Percentiles rank a stretch among this genome's conserved stretches.
These are phyloP conservation scores for Volvox carteri DNA, from an alignment of 163 green algal species.

Conservation along the genomic window DNA sequence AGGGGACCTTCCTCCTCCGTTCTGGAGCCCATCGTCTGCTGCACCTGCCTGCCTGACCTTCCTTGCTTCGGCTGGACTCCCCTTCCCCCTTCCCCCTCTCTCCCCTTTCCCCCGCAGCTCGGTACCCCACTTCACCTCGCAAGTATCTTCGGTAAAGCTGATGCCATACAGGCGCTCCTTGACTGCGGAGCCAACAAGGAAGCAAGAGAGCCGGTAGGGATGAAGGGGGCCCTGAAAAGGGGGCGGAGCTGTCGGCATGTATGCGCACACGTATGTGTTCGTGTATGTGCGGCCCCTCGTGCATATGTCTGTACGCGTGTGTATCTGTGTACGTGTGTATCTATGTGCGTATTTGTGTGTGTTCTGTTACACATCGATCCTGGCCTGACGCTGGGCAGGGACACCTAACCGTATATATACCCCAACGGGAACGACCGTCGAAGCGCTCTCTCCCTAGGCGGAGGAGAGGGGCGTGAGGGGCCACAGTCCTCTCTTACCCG, in stretches of 20 bases:
- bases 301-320: background rate
- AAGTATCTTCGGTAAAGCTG: background rate
- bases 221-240: background rate
- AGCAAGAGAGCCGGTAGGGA: background rate
- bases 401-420: too few species aligned
- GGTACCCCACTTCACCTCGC: background rate
- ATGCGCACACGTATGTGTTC: too few species aligned
- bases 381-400: too few species aligned
- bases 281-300: too few species aligned
- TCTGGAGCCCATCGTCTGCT: background rate
- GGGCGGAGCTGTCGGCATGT: background rate
- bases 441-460: too few species aligned
- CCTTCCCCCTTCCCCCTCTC: background rate
- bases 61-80: background rate
- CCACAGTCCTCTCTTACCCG: too few species aligned
- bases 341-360: background rate
- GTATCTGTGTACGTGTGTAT: background rate
- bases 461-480: too few species aligned
- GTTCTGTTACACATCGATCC: background rate
- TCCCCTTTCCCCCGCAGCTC: background rate
- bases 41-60: background rate
- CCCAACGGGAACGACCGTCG: too few species aligned
- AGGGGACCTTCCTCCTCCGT: background rate
- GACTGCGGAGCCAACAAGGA: background rate
- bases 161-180: background rate